Percentiles rank a stretch among this genome's conserved stretches.
Conservation (phyloP, 2,329 filamentous ascomycete species). For the Ceratocystis cubensis region DNA sequence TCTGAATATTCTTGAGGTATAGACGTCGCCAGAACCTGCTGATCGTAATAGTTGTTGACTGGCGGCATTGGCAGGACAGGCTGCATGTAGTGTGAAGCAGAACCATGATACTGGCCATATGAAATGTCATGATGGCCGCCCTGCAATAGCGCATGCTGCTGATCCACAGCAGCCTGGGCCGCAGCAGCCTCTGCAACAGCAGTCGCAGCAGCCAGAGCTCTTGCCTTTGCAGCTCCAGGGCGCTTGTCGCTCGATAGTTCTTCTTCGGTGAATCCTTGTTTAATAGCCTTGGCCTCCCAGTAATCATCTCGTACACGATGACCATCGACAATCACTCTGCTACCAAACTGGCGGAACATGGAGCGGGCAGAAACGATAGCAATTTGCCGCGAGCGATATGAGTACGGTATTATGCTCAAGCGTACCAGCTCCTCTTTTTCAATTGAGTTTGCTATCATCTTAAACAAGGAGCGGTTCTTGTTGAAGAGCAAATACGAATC, state of each 20-base stretch:
- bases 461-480: conserved; percentile 91
- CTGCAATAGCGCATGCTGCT: conserved; percentile 44
- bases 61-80: conserved; percentile 56
- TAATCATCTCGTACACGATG: conserved; percentile 92
- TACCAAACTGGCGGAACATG: conserved; percentile 98
- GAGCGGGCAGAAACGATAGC: conserved; percentile 94
- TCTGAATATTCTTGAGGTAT: conserved; percentile 61
- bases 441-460: conserved; percentile 90
- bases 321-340: conserved; percentile 79
- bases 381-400: conserved; percentile 95
- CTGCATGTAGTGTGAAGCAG: conserved; percentile 57
- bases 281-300: conserved; percentile 93
- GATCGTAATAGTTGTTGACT: conserved; percentile 32
- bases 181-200: conserved; percentile 44
- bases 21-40: conserved; percentile 44
- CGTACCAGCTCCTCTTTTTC: conserved; percentile 95
- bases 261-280: conserved; percentile 96
- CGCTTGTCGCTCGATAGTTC: conserved; percentile 93
- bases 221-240: conserved; percentile 77
- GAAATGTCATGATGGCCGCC: conserved; percentile 74
- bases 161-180: conserved; percentile 11
- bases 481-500: conserved; percentile 99
- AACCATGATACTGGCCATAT: conserved; percentile 63
- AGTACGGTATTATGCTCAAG: conserved; percentile 93
- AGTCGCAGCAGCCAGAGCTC: conserved; percentile 52